Base-by-base conservation (phyloP, 768 basidiomycete species). In the Boletus coccyginus region DNA sequence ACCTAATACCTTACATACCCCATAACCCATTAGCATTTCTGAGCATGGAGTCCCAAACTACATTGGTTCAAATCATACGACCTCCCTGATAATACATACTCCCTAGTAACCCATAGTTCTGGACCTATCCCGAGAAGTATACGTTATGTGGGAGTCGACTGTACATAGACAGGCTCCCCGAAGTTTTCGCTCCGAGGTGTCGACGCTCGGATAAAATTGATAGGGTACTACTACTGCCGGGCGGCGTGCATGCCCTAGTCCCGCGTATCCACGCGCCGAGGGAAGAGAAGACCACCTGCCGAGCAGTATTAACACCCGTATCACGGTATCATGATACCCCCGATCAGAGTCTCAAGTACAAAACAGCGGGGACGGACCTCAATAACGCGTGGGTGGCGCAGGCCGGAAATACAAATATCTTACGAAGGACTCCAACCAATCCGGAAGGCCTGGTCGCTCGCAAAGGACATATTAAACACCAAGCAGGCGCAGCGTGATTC, bases 111-210 rank as follows among this genome's bases (percentile, higher is more conserved):
- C 21, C 21, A 21, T 21, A 21, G 21, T 21, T 21, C 21, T 21
- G 21, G 21, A 2, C 21, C 21, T 21, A 21, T 21, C 21, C 21
- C 21, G 21, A 21, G 21, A 21, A 2, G 21, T 21, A 21, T 21
- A 21, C 21, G 21, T 21, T 21, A 21, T 21, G 21, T 21, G 21
- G 21, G 21, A 21, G 21, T 21, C 21, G 21, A 21, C 21, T 21
- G 21, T 21, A 21, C 27, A 19, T 33, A 14, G 5, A 29, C 7
- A 21, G 31, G 12, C 27, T 13, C 17, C 53, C 58, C 59, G 46
- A 61, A 53, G 59, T 50, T 62, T 62, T 31, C 59, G 59, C 59
- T 46, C 59, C 36, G 46, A 46, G 47, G 43, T 21, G 54, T 43
- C 19, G n/a, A 24, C 16, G 41, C 12, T 44, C 50, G 24, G 40